phyloP scores from a whole-genome alignment of 1,284 basidiomycete genomes.

The Cryptococcus sp. region DNA sequence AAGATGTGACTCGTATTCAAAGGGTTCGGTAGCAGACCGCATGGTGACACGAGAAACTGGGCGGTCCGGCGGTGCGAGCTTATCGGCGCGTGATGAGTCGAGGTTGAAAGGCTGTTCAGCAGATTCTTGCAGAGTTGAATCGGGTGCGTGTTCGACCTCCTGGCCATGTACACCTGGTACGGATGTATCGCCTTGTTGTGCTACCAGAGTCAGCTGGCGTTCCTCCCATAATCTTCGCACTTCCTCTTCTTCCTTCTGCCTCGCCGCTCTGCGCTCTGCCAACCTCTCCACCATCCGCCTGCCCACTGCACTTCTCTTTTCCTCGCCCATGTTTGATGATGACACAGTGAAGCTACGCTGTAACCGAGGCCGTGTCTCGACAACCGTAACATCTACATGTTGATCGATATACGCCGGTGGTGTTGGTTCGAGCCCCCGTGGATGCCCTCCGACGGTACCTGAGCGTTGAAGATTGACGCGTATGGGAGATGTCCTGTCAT shows the following conservation, averaged over 20 bases:
- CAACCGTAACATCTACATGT: conserved; percentile 12
- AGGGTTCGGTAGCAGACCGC: conserved; percentile 41
- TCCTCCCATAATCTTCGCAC: conserved; percentile 45
- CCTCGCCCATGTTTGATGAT: conserved; percentile 50
- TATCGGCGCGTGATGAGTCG: neutral
- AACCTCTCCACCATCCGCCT: conserved; percentile 51
- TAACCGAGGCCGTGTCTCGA: conserved; percentile 40
- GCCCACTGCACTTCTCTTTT: conserved; percentile 52
- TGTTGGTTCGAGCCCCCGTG: neutral
- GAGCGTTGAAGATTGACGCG: conserved; percentile 30
- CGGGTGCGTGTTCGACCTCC: neutral
- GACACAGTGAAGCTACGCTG: conserved; percentile 51
- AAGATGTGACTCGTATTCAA: conserved; percentile 49
- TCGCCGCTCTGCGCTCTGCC: conserved; percentile 42
- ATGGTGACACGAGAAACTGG: conserved; percentile 40
- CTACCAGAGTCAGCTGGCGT: conserved; percentile 19
- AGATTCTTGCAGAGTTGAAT: no score
- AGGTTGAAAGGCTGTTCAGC: neutral
- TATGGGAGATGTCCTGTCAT: conserved; percentile 31
- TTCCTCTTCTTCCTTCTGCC: conserved; percentile 43
- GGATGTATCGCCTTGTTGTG: neutral
- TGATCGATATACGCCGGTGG: neutral
- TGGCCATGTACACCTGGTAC: neutral
- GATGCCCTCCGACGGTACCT: conserved; percentile 37
- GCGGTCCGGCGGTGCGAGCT: conserved; percentile 29